Base-by-base conservation (phyloP, 805 yeast species). In the Crinitomyces ghanaensis region DNA sequence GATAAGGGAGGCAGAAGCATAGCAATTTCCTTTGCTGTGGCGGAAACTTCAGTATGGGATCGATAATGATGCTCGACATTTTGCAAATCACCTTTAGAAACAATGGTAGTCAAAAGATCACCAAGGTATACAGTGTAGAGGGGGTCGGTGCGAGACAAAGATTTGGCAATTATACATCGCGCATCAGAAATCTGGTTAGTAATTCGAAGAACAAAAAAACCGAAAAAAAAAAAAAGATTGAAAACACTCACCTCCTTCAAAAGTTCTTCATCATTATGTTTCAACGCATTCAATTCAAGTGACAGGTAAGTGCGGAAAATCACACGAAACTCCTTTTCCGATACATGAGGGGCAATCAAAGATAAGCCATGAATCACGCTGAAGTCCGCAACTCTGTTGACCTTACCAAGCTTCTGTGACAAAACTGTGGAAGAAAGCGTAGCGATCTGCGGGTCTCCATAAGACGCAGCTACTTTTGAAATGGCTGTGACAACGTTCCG, bases 351-450 rank as follows among this genome's bases (percentile, higher is more conserved):
- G 4, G 83, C 76, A 44, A 84, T 66, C 6, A 66, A 63, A 1
- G 77, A 68, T 25, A 82, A 60, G 0, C 85, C 86, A 24, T 66
- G 60, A 18, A 82, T 56, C 26, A 82, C 66, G 26, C 78, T 80
- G 29, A 75, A 59, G 15, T 69, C 68, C 11, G 70, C 58, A 13
- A 75, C 68, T 13, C 57, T 29, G 12, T 43, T 45, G 11, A 62
- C 59, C 5, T 54, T 56, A 33, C 53, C 63, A 4, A 76, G 62
- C 49, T 85, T 86, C 51, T 86, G 96, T 9, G 82, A 72, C 36
- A 91, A 63, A 24, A 91, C 74, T 0, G 95, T 77, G 9, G 82
- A 74, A 0, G 93, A 76, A 42, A 91, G 65, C 3, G 80, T 75
- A 12, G 80, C 72, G 19, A 88, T 78, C 12, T 81, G 69, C 36